These are phyloP conservation scores for Blumeria hordei DNA, from an alignment of 2,329 filamentous ascomycete species.

Conservation along the genomic window DNA sequence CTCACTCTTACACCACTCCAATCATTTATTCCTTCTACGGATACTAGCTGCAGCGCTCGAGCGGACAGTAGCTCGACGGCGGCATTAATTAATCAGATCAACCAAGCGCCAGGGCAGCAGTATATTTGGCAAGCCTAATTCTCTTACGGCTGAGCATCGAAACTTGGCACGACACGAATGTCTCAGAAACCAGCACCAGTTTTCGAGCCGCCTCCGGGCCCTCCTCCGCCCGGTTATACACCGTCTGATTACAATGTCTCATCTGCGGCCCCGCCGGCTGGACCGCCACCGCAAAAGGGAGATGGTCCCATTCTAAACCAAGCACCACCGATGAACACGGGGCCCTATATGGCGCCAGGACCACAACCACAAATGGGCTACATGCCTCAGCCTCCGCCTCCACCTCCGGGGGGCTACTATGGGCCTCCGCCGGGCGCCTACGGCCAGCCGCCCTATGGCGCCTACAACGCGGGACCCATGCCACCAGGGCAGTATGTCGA, in stretches of 20 bases:
- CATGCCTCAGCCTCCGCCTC: neutral
- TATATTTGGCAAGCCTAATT: no score
- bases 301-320: no score
- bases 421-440: conserved; percentile 3
- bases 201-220: neutral
- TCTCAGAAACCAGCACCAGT: neutral
- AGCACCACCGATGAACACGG: no score
- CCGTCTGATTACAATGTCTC: neutral
- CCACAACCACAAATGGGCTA: neutral
- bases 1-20: no score
- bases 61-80: no score
- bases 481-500: conserved; percentile 19
- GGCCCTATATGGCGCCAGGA: no score
- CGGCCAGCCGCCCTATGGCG: neutral
- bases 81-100: no score
- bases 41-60: no score
- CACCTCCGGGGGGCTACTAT: conserved; percentile 4
- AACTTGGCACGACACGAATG: neutral
- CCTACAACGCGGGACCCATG: conserved; percentile 10
- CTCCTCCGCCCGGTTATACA: neutral
- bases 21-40: no score
- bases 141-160: no score
- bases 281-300: no score
- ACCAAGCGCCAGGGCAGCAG: no score
- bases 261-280: neutral